Percentiles rank a stretch among this genome's conserved stretches.
Conservation (phyloP, 306 rosid genomes). For the Fagus crenata region DNA sequence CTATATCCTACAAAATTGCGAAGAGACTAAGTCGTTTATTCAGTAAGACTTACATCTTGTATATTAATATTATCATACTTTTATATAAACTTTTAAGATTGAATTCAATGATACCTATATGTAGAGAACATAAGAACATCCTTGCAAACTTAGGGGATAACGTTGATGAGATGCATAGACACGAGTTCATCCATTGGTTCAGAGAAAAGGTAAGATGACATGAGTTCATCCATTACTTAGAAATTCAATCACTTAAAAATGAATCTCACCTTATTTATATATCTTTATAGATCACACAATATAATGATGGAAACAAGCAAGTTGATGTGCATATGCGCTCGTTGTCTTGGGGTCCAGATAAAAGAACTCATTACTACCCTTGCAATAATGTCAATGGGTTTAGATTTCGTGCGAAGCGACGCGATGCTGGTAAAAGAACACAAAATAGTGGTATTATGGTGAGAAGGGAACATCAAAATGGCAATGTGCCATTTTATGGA, state of each 20-base stretch:
- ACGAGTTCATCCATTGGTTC: too few relatives aligned
- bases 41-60: neutral
- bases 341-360: neutral
- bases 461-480: neutral
- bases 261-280: too few relatives aligned
- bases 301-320: neutral
- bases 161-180: too few relatives aligned
- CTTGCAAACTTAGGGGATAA: too few relatives aligned
- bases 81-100: neutral
- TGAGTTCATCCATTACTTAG: too few relatives aligned
- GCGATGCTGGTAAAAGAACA: neutral
- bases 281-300: too few relatives aligned
- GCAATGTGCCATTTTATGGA: neutral
- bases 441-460: neutral
- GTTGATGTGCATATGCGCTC: neutral
- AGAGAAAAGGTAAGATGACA: too few relatives aligned
- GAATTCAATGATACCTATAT: neutral
- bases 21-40: neutral
- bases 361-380: too few relatives aligned
- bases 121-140: too few relatives aligned
- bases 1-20: neutral
- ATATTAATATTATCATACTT: neutral
- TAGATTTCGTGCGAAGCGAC: neutral
- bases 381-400: neutral
- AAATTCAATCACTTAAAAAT: too few relatives aligned